Base-by-base conservation (phyloP, 305 asterid species). In the Solanum aculeatissimum region DNA sequence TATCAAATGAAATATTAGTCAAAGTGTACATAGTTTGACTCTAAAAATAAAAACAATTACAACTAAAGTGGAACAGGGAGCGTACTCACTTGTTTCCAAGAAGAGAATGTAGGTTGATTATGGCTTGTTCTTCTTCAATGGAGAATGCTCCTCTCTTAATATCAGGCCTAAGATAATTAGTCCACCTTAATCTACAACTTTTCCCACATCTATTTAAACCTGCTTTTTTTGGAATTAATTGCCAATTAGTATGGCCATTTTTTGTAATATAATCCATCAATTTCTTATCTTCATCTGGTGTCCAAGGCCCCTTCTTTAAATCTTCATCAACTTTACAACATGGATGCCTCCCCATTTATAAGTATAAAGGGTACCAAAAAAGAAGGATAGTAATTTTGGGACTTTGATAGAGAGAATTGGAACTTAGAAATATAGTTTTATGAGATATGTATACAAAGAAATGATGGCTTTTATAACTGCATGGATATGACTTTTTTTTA, bases 221-320 rank as follows among this genome's bases (percentile, higher is more conserved):
- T 1, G 96, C 91, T 83, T 42, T 86, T 69, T 80, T 82, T 1
- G 95, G 90, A 15, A 93, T 87, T 21, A 86, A 57, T 72, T 90
- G 91, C 95, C 97, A 93, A 12, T 88, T 90, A 71, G 92, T 93
- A 14, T 80, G 89, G 2, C 97, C 95, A 27, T 91, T 62, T 55
- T 88, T 85, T 62, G 87, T 54, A 2, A 93, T 87, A 65, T 70
- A 91, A 43, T 91, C 88, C 9, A 66, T 72, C 65, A 93, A 81
- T 60, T 85, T 89, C 16, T 87, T 32, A 84, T 93, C 94, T 53
- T 93, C 96, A 79, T 93, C 97, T 2, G 42, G 69, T 14, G 91
- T 85, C 97, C 96, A 93, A 23, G 94, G 93, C 60, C 96, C 96
- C 83, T 90, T 93, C 88, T 90, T 93, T 49, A 91, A 71, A 10